A percentile compares a stretch with the other conserved stretches of the same genome.
phyloP scores from a whole-genome alignment of 129 eudicot species.

The Lonicera japonica region DNA sequence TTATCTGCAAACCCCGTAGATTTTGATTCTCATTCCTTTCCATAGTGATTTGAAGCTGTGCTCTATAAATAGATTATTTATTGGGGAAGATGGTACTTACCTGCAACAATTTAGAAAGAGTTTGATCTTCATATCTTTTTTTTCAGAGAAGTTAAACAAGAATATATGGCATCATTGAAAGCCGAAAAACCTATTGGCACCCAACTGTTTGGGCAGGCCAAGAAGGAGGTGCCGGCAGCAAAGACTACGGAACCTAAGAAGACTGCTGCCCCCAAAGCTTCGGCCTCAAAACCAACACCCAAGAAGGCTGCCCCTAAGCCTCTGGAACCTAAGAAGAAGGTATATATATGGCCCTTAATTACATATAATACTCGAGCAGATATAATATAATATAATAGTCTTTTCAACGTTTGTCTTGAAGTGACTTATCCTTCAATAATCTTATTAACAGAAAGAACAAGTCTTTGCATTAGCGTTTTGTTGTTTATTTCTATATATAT shows the following conservation, averaged over 20 bases:
- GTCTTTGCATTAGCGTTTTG: background rate
- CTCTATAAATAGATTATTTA: background rate
- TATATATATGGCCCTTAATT: background rate
- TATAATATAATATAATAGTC: background rate
- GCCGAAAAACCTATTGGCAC: slow-evolving; percentile 16
- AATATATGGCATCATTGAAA: slow-evolving; percentile 22
- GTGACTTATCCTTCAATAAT: too few species aligned
- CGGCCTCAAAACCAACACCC: slow-evolving; percentile 2
- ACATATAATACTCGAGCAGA: background rate
- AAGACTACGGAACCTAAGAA: background rate
- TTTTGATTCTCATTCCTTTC: slow-evolving; percentile 7
- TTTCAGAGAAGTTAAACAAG: background rate
- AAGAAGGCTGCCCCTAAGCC: slow-evolving; percentile 12
- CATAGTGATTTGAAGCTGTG: background rate
- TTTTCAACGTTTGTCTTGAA: background rate
- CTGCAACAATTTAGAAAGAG: background rate
- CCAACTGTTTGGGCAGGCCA: slow-evolving; percentile 17
- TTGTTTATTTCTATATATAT: too few species aligned
- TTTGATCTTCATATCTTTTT: background rate
- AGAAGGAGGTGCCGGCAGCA: slow-evolving; percentile 11
- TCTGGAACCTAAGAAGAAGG: slow-evolving; percentile 21
- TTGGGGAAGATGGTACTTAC: background rate
- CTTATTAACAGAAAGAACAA: background rate
- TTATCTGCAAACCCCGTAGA: background rate
- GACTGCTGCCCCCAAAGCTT: background rate